Evolutionary conservation across 345 rosid genomes (phyloP), one percentile per base, ranked within the genome.

Genomic region (Rubroshorea leprosula): DNA sequence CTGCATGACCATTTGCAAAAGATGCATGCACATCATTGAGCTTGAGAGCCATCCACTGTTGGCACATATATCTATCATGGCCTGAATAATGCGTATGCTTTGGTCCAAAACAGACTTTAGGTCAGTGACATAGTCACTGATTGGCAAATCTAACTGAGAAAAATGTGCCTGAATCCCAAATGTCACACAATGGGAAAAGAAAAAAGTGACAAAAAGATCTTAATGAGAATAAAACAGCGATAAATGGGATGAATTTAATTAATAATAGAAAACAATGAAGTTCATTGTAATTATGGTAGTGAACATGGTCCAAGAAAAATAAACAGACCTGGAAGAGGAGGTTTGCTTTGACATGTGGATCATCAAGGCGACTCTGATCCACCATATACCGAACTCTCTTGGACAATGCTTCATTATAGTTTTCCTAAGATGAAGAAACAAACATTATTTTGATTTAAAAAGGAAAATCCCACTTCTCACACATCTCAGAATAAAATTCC

Each of bases 1-100:
- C 97, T 92, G 98, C 93, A 89, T 89, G 64, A 92, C 83, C 97
- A 92, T 92, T 79, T 92, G 98, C 83, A 92, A 54, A 63, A 89
- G 95, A 72, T 76, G 98, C 97, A 89, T 92, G 78, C 98, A 92
- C 61, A 81, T 75, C 46, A 92, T 68, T 12, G 98, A 84, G 77
- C 97, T 84, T 48, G 84, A 70, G 71, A 92, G 95, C 98, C 98
- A 92, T 71, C 98, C 98, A 57, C 98, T 92, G 66, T 92, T 92
- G 24, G 95, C 96, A 56, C 98, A 92, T 60, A 89, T 83, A 73
- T 92, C 98, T 74, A 92, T 89, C 96, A 86, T 92, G 58, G 98
- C 96, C 68, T 92, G 98, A 68, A 89, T 83, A 75, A 92, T 84
- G 54, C 98, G 96, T 61, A 92, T 92, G 71, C 97, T 92, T 73